Evolutionary conservation across 2,329 filamentous ascomycete species (phyloP), one percentile per base, ranked within the genome.

Genomic region (Fusarium buxicola): DNA sequence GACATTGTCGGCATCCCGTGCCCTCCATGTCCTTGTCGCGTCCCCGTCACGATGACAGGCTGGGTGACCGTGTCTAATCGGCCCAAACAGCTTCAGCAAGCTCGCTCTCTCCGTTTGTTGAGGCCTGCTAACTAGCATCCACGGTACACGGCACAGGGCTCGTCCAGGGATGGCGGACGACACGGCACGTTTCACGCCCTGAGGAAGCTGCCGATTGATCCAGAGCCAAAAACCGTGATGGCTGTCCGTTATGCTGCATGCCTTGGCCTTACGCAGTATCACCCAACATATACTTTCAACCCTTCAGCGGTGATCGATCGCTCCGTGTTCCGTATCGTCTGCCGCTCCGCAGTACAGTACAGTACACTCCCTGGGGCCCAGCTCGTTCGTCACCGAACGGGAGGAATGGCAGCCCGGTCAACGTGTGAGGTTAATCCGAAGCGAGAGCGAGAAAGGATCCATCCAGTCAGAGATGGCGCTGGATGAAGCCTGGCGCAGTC

Each of bases 1-100:
- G 49, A 66, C 62, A 66, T 38, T 63, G n/a, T 41, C 40, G 62
- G 44, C 58, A 58, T 66, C 62, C 41, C 62, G 62, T 65, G 62
- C 34, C 58, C 28, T 55, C 51, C 38, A 46, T 16, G 8, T 41
- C 40, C 31, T 51, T 50, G 48, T 44, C 58, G 52, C 63, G 49
- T 49, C 38, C 46, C 56, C 31, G 45, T 65, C 63, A 68, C 65
- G 50, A 65, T 67, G 63, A 55, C 49, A 53, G 51, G 31, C n/a
- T 59, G 50, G 31, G 56, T 68, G 65, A 69, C 60, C 58, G 21
- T 45, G 30, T 34, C 35, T 30, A 13, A 10, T 32, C 7, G 15
- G 21, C 45, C 46, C 40, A 36, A 15, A 32, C 10, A 48, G 39
- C 34, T 36, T 56, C 28, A 12, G 16, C 8, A 48, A 16, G 35